phyloP scores from a whole-genome alignment of 1,284 basidiomycete genomes.

The Tremellales sp. region DNA sequence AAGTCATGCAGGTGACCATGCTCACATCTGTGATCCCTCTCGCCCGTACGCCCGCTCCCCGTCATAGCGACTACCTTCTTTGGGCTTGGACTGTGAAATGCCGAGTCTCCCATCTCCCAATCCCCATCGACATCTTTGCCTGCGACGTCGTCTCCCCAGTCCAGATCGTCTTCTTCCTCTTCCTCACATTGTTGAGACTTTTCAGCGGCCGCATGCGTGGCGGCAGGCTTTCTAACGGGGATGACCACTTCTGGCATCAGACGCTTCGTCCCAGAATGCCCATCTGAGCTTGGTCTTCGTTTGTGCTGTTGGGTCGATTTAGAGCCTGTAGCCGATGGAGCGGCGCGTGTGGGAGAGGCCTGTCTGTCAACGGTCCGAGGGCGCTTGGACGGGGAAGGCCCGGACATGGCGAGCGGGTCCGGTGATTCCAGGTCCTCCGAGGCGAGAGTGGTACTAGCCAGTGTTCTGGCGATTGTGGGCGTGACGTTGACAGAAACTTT shows the following conservation, averaged over 20 bases:
- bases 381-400: constrained; percentile 36
- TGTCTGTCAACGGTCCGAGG: constrained; percentile 2
- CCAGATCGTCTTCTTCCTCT: constrained; percentile 28
- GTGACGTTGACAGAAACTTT: neutral
- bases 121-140: constrained; percentile 28
- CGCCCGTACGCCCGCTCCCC: constrained; percentile 55
- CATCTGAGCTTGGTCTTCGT: neutral
- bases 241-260: neutral
- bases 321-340: too few species aligned
- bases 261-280: neutral
- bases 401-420: constrained; percentile 18
- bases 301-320: constrained; percentile 7
- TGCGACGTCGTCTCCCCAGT: constrained; percentile 31
- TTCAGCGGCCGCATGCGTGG: too few species aligned
- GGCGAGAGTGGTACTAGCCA: neutral
- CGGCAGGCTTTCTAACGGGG: neutral
- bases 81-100: constrained; percentile 11
- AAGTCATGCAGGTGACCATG: constrained; percentile 4
- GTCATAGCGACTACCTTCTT: constrained; percentile 2
- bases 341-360: constrained; percentile 5
- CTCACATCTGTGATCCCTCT: constrained; percentile 69
- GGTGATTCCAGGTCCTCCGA: constrained; percentile 16
- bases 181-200: constrained; percentile 20
- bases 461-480: neutral
- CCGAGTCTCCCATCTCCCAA: constrained; percentile 28